Conservation (phyloP, 2,329 filamentous ascomycete species). For the Venturia carpophila region DNA sequence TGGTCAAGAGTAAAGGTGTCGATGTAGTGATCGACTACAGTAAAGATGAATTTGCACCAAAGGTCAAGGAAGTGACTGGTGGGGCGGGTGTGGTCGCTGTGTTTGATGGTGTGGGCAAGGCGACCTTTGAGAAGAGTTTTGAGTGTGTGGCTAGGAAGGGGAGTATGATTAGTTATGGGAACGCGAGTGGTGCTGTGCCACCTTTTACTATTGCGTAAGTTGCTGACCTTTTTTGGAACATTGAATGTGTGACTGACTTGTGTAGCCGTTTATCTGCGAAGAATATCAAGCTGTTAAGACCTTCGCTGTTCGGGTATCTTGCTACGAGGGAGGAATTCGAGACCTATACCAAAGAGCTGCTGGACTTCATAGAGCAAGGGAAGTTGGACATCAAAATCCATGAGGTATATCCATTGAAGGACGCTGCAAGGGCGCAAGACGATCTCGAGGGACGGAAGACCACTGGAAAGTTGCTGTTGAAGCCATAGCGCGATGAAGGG, state of each 20-base stretch:
- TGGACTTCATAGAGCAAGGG: slow-evolving; percentile 59
- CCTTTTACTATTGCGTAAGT: slow-evolving; percentile 55
- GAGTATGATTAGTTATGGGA: slow-evolving; percentile 69
- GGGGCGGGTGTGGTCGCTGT: slow-evolving; percentile 68
- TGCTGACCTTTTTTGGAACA: slow-evolving; percentile 12
- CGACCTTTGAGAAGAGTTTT: slow-evolving; percentile 72
- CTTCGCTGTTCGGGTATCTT: slow-evolving; percentile 64
- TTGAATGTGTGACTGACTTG: neutral
- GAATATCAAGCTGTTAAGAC: slow-evolving; percentile 70
- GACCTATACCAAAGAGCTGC: slow-evolving; percentile 62
- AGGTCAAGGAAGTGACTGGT: slow-evolving; percentile 63
- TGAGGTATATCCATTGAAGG: slow-evolving; percentile 65
- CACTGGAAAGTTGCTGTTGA: slow-evolving; percentile 73
- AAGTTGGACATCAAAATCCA: slow-evolving; percentile 68
- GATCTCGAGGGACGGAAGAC: slow-evolving; percentile 79
- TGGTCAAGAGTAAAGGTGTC: slow-evolving; percentile 64
- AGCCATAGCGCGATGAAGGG: slow-evolving; percentile 24
- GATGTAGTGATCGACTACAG: slow-evolving; percentile 64
- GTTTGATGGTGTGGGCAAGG: slow-evolving; percentile 79
- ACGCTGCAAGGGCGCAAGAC: slow-evolving; percentile 63
- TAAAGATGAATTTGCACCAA: slow-evolving; percentile 48
- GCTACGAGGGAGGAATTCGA: slow-evolving; percentile 62
- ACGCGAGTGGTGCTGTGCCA: slow-evolving; percentile 71
- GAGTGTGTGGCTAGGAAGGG: slow-evolving; percentile 71
- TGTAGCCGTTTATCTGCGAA: slow-evolving; percentile 57